Evolutionary conservation across 2,329 filamentous ascomycete genomes (phyloP).

Genomic region (Beauveria pseudobassiana): DNA sequence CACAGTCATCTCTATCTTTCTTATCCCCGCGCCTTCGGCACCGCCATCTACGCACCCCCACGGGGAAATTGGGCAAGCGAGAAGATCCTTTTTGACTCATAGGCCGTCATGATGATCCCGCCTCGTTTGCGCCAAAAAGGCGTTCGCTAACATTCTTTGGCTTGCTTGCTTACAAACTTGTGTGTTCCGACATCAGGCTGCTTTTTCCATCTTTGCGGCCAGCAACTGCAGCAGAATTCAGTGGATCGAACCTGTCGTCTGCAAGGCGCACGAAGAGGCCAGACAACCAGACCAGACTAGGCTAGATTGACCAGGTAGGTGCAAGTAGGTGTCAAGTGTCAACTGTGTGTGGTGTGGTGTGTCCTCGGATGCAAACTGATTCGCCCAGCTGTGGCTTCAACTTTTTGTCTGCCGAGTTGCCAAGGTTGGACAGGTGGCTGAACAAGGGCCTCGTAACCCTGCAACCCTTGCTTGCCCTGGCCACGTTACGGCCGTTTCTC

Average conservation of each 20-base stretch:
- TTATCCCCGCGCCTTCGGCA: not conserved
- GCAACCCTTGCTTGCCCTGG: not conserved
- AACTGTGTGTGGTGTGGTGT: not conserved
- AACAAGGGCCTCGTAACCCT: not conserved
- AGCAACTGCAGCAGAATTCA: too few relatives aligned
- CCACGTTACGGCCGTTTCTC: not conserved
- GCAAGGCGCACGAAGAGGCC: not conserved
- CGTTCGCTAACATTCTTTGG: too few relatives aligned
- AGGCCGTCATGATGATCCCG: not conserved
- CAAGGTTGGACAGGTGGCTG: not conserved
- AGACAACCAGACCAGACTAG: not conserved
- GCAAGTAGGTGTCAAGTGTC: not conserved
- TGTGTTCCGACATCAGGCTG: constrained; percentile 1
- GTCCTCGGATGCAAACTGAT: constrained; percentile 5
- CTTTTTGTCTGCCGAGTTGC: not conserved
- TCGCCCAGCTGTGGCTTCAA: not conserved
- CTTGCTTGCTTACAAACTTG: not conserved
- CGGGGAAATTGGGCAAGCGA: not conserved
- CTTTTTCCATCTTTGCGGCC: not conserved
- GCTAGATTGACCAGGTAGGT: not conserved
- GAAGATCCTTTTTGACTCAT: not conserved
- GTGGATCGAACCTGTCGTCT: constrained; percentile 1
- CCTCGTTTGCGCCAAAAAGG: not conserved
- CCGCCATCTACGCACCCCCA: not conserved
- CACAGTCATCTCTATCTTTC: not conserved